Percentiles rank a stretch among this genome's conserved stretches.
Evolutionary conservation across 768 basidiomycete species (phyloP).

Genomic region (Mycena belliarum): DNA sequence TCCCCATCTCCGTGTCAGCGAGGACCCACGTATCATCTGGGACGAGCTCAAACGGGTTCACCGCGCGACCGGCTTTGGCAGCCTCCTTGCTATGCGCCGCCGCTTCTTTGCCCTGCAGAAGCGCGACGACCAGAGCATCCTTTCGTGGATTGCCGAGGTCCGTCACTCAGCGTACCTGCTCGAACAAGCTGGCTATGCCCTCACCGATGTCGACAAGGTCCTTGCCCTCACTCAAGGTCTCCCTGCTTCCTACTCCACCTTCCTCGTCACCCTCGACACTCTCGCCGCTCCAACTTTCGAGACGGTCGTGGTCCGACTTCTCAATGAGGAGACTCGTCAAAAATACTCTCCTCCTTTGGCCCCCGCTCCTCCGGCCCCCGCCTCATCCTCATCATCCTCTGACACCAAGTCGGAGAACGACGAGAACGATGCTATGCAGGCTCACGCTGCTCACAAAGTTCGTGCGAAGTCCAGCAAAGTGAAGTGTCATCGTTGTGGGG

Average conservation of each 20-base stretch:
- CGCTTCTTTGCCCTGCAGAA: background rate
- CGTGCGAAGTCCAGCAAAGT: background rate
- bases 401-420: no score
- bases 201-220: background rate
- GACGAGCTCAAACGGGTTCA: background rate
- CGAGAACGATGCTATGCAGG: no score
- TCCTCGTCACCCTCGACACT: background rate
- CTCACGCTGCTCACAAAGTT: no score
- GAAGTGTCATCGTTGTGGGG: background rate
- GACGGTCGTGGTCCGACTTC: background rate
- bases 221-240: background rate
- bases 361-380: no score
- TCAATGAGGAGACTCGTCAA: no score
- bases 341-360: no score
- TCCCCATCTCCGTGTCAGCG: background rate
- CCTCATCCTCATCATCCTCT: no score
- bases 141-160: background rate
- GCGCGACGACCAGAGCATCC: background rate
- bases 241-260: background rate
- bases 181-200: background rate
- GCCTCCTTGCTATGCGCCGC: background rate
- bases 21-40: background rate
- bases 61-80: background rate
- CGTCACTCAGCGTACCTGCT: background rate
- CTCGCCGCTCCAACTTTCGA: background rate